These are phyloP conservation scores for Syncephalis plumigaleata DNA, from an alignment of 371 early-diverging fungal species.

Conservation along the genomic window DNA sequence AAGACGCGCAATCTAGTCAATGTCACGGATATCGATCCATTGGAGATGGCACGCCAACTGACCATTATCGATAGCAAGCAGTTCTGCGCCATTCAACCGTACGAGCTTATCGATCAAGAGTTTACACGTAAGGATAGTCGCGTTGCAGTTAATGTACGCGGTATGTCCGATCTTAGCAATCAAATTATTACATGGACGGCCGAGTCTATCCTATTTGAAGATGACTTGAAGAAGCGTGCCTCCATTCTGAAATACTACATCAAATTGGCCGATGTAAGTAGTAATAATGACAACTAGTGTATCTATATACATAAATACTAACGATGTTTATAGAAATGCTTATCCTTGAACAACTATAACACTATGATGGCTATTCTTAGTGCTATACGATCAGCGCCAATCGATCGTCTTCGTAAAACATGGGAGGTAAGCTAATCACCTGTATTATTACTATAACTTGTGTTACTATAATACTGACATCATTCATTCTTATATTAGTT, in stretches of 20 bases:
- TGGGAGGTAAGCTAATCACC: constrained; percentile 30
- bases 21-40: constrained; percentile 50
- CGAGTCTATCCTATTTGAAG: constrained; percentile 12
- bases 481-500: not conserved
- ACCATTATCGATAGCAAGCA: constrained; percentile 39
- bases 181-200: constrained; percentile 7
- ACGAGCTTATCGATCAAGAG: constrained; percentile 40
- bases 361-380: constrained; percentile 63
- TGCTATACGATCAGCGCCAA: constrained; percentile 54
- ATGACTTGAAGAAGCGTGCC: constrained; percentile 44
- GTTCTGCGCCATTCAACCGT: constrained; percentile 37
- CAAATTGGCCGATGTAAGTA: constrained; percentile 6
- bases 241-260: constrained; percentile 66
- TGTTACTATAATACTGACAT: too few species aligned
- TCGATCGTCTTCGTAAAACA: constrained; percentile 49
- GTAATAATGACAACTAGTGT: not conserved
- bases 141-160: constrained; percentile 10
- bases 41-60: constrained; percentile 61
- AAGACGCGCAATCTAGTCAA: constrained; percentile 5
- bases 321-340: not conserved
- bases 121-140: constrained; percentile 25
- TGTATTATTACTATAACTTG: not conserved
- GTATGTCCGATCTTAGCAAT: constrained; percentile 3
- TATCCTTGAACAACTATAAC: constrained; percentile 60
- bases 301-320: not conserved